phyloP scores from a whole-genome alignment of 1,284 basidiomycete species.

The Apiotrichum mycotoxinovorans region DNA sequence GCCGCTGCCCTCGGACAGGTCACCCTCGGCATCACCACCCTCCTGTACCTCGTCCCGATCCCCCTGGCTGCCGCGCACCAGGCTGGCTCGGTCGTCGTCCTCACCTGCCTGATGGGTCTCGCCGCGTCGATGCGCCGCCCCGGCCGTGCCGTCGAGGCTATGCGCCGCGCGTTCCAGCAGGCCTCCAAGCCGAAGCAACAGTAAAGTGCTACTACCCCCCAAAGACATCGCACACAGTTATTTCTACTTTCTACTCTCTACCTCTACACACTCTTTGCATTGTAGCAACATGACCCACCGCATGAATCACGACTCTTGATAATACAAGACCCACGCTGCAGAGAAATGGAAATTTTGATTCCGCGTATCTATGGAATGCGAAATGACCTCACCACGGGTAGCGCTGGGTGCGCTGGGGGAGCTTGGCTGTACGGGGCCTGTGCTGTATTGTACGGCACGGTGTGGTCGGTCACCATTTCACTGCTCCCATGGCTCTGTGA shows the following conservation, averaged over 20 bases:
- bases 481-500: too few species aligned
- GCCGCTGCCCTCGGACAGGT: slow-evolving; percentile 84
- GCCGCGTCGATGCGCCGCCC: slow-evolving; percentile 71
- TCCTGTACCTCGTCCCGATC: slow-evolving; percentile 90
- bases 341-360: neutral
- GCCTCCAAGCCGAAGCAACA: neutral
- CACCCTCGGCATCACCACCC: slow-evolving; percentile 81
- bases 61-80: slow-evolving; percentile 91
- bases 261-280: neutral
- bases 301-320: neutral
- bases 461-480: too few species aligned
- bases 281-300: neutral
- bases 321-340: neutral
- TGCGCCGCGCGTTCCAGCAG: slow-evolving; percentile 16
- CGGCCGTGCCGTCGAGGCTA: slow-evolving; percentile 57
- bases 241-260: too few species aligned
- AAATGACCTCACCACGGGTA: too few species aligned
- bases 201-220: too few species aligned
- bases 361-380: too few species aligned
- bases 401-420: too few species aligned
- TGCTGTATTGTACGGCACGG: neutral
- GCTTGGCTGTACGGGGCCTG: neutral
- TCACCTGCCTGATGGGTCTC: slow-evolving; percentile 80
- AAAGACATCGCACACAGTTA: neutral
- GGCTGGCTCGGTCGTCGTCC: slow-evolving; percentile 81